phyloP scores from a whole-genome alignment of 345 rosid genomes.

The Ricinus communis region DNA sequence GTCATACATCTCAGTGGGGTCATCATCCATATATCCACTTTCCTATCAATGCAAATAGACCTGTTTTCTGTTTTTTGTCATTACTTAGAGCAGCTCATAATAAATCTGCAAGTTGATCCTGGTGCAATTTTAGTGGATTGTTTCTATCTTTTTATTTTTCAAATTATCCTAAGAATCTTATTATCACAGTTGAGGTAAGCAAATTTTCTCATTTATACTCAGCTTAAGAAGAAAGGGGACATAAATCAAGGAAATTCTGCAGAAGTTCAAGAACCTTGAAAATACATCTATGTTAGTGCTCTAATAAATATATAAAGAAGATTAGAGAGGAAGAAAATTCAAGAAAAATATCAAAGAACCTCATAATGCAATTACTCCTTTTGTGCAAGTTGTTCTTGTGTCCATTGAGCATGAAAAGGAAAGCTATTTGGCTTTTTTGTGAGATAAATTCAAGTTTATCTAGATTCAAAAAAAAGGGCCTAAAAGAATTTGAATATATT shows the following conservation, averaged over 20 bases:
- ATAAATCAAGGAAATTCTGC: no score
- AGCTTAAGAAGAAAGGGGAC: no score
- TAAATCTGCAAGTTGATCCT: no score
- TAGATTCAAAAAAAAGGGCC: background rate
- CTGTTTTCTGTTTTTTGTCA: constrained; percentile 14
- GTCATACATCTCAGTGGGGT: no score
- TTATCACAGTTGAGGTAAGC: background rate
- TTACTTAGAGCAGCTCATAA: background rate
- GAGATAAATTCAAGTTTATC: constrained; percentile 29
- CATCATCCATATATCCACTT: constrained; percentile 11
- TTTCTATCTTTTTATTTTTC: background rate
- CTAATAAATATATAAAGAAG: no score
- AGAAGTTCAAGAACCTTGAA: no score
- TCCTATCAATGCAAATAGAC: constrained; percentile 3
- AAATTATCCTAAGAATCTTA: no score
- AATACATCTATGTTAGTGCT: no score
- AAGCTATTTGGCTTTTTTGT: constrained; percentile 6
- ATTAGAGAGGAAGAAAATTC: background rate
- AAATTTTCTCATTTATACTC: no score
- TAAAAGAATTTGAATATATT: background rate
- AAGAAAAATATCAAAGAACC: constrained; percentile 5
- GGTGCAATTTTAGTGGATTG: background rate
- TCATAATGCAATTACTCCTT: constrained; percentile 11
- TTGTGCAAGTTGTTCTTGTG: constrained; percentile 29
- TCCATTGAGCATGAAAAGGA: constrained; percentile 23